Percentiles rank a stretch among this genome's conserved stretches.
These are phyloP conservation scores for Ceratobasidium theobromae DNA, from an alignment of 1,284 basidiomycete species.

Conservation along the genomic window DNA sequence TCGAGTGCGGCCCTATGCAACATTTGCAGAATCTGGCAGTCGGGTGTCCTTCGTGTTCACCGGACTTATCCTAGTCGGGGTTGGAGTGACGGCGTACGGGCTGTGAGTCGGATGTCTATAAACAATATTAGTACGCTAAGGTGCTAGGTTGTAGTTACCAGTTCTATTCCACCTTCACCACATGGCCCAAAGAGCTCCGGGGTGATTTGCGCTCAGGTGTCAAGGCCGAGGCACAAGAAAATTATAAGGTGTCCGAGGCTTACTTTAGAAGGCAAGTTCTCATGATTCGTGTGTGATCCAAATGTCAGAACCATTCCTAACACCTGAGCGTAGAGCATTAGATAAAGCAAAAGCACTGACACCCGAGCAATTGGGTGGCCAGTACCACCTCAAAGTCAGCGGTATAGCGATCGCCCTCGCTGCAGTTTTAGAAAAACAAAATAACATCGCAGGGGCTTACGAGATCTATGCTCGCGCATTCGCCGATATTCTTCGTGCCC, in stretches of 20 bases:
- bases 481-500: slow-evolving; percentile 41
- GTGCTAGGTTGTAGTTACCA: slow-evolving; percentile 67
- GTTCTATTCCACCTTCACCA: slow-evolving; percentile 59
- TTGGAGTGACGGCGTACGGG: slow-evolving; percentile 55
- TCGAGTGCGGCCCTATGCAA: not conserved
- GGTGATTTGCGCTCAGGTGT: slow-evolving; percentile 64
- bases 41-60: slow-evolving; percentile 52
- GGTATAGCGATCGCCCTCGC: slow-evolving; percentile 69
- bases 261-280: slow-evolving; percentile 61
- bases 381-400: slow-evolving; percentile 66
- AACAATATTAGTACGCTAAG: not conserved
- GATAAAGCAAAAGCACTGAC: slow-evolving; percentile 56
- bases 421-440: slow-evolving; percentile 57
- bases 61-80: slow-evolving; percentile 52
- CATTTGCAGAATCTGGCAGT: slow-evolving; percentile 12
- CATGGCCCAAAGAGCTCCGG: slow-evolving; percentile 66
- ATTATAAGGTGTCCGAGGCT: slow-evolving; percentile 56
- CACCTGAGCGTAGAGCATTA: slow-evolving; percentile 55
- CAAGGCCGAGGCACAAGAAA: slow-evolving; percentile 60
- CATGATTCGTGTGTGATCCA: slow-evolving; percentile 15
- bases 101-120: slow-evolving; percentile 48
- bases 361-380: slow-evolving; percentile 50
- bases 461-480: slow-evolving; percentile 53
- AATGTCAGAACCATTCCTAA: slow-evolving; percentile 4
- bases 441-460: slow-evolving; percentile 55